These are phyloP conservation scores for Globisporangium spinosum DNA, from an alignment of 352 stramenopile species.

Conservation along the genomic window DNA sequence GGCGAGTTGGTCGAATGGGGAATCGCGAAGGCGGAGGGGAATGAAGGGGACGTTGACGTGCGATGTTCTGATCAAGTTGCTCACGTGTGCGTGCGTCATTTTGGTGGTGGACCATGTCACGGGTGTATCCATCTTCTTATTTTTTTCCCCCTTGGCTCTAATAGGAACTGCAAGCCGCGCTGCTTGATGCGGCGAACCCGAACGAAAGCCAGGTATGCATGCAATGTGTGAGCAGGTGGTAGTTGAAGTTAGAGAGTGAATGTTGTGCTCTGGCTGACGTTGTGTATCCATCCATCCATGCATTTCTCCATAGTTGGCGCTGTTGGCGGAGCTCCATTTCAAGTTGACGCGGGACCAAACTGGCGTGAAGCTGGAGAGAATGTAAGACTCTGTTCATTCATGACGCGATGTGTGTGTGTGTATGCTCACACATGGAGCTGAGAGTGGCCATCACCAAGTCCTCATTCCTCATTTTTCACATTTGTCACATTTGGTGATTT, in stretches of 20 bases:
- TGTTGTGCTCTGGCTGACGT: slow-evolving; percentile 6
- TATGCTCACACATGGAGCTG: not conserved
- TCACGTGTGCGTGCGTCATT: not conserved
- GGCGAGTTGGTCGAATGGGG: not conserved
- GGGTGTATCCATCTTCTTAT: not conserved
- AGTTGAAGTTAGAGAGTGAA: slow-evolving; percentile 5
- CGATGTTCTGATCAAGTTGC: not conserved
- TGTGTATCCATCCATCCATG: slow-evolving; percentile 4
- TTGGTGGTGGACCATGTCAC: not conserved
- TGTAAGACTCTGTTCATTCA: slow-evolving; percentile 30
- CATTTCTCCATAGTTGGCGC: slow-evolving; percentile 40
- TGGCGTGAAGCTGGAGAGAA: slow-evolving; percentile 75
- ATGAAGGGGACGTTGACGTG: not conserved
- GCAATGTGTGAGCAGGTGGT: not conserved
- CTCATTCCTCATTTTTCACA: not conserved
- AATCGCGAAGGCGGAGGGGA: not conserved
- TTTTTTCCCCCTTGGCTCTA: not conserved
- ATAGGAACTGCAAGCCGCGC: slow-evolving; percentile 64
- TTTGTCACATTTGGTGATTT: not conserved
- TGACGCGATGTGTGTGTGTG: not conserved
- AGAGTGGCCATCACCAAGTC: not conserved
- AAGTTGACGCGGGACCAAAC: slow-evolving; percentile 73
- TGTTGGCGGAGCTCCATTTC: slow-evolving; percentile 79
- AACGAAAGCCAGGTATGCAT: slow-evolving; percentile 44
- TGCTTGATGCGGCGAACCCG: slow-evolving; percentile 41